Base-by-base conservation (phyloP, 2,329 filamentous ascomycete species). In the Ceratocystiopsis brevicomis region DNA sequence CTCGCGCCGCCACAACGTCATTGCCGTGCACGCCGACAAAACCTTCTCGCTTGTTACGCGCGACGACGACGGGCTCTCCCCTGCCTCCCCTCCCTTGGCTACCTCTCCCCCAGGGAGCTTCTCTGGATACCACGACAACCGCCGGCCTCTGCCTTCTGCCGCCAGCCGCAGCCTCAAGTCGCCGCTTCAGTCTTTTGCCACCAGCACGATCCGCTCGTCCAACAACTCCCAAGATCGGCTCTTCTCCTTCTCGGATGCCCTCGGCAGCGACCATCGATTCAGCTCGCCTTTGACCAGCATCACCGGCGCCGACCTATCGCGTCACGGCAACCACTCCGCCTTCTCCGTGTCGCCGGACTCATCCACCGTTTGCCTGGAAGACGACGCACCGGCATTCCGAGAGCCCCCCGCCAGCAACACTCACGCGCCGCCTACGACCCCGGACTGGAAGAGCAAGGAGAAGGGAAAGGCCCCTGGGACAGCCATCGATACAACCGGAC, bases 11-110 rank as follows among this genome's bases (percentile, higher is more conserved):
- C 58, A 59, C 43, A 66, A 64, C 47, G 53, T 65, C 30, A 64
- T 76, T 46, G 64, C 62, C 43, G 57, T 76, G 25, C 63, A 74
- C 50, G 55, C 69, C 6, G 68, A 76, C 55, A 73, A 73, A 56
- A 76, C 71, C 5, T 76, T 76, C 51, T 71, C 69, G 15, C 56
- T 75, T 34, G 56, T 66, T 21, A 53, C 60, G 25, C 59, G 57
- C 38, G 30, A 13, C 47, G 52, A 48, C 42, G 51, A 44, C 35
- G 45, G 25, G 25, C 25, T 30, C 10, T 30, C 25, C 6, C 25
- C 18, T 21, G 37, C 33, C 37, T 25, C 52, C 33, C 51, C 38
- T 39, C 30, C 43, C n/a, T 30, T 44, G 33, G 38, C 42, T 19
- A 21, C 44, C 10, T 40, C 47, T 40, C 40, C 46, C 19, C 43